phyloP scores from a whole-genome alignment of 2,329 filamentous ascomycete genomes.

The Aspergillus luchuensis region DNA sequence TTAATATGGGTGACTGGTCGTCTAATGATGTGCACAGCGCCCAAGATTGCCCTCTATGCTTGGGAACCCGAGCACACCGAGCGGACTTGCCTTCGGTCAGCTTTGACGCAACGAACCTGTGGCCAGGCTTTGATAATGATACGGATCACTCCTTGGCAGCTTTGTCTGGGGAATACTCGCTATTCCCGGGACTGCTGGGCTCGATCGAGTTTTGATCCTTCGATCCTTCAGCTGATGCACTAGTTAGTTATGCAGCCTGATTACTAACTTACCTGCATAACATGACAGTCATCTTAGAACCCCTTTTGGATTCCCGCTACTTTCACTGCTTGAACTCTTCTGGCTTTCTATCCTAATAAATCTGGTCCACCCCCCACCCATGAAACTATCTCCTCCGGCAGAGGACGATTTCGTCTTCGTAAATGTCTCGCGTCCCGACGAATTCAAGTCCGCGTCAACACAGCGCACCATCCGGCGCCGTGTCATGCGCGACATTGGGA shows the following conservation, averaged over 20 bases:
- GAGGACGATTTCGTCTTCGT: constrained; percentile 5
- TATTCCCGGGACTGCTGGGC: neutral
- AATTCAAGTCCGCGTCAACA: neutral
- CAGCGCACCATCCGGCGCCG: constrained; percentile 8
- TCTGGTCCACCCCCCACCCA: too few relatives aligned
- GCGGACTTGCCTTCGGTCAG: neutral
- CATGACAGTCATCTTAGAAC: too few relatives aligned
- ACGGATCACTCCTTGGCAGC: neutral
- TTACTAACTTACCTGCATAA: too few relatives aligned
- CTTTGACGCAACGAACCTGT: neutral
- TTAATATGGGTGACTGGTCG: neutral
- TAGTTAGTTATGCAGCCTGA: too few relatives aligned
- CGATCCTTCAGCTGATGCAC: too few relatives aligned
- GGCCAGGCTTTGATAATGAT: neutral
- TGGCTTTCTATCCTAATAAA: too few relatives aligned
- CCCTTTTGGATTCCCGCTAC: too few relatives aligned
- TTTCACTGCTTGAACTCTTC: too few relatives aligned
- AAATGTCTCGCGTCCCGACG: constrained; percentile 1
- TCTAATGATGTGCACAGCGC: neutral
- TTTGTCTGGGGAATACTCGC: neutral
- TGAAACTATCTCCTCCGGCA: neutral
- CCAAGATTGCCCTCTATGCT: neutral
- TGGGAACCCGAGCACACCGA: neutral
- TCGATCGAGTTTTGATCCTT: constrained; percentile 1
- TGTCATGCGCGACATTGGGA: constrained; percentile 7